These are phyloP conservation scores for Paraleonurus japonicus DNA, from an alignment of 257 asterid genomes.

Conservation along the genomic window DNA sequence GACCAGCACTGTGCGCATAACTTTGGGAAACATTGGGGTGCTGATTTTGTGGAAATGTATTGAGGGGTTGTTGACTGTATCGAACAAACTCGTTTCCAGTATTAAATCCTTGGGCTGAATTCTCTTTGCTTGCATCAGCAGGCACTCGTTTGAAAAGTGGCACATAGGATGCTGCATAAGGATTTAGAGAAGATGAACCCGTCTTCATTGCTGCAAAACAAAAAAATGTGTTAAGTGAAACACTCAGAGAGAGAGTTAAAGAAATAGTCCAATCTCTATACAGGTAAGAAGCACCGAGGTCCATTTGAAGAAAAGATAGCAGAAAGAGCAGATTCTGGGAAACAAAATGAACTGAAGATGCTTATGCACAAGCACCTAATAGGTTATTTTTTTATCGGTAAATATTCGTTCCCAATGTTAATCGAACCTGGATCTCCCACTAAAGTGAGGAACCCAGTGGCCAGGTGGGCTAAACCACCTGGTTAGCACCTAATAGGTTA, in stretches of 20 bases:
- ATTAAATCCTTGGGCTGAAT: constrained; percentile 27
- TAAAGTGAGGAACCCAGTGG: too few relatives aligned
- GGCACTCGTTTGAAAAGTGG: constrained; percentile 64
- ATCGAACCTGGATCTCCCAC: too few relatives aligned
- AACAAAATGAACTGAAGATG: neutral
- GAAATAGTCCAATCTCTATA: neutral
- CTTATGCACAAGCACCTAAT: too few relatives aligned
- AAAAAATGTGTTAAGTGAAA: neutral
- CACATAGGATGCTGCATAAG: constrained; percentile 75
- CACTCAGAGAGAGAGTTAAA: neutral
- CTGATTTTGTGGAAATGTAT: constrained; percentile 31
- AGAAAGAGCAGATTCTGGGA: too few relatives aligned
- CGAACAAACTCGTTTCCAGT: constrained; percentile 40
- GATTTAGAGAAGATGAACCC: constrained; percentile 65
- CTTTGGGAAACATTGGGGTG: constrained; percentile 29
- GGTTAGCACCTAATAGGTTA: too few relatives aligned
- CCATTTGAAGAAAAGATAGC: too few relatives aligned
- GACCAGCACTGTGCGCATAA: constrained; percentile 25
- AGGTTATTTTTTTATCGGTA: too few relatives aligned
- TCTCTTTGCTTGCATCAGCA: constrained; percentile 35
- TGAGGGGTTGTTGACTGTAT: constrained; percentile 42
- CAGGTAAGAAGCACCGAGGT: neutral
- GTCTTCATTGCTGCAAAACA: constrained; percentile 59
- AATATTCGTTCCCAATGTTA: too few relatives aligned
- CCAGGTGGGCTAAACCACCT: too few relatives aligned